phyloP scores from a whole-genome alignment of 2,329 filamentous ascomycete genomes.

The Claviceps sp. region DNA sequence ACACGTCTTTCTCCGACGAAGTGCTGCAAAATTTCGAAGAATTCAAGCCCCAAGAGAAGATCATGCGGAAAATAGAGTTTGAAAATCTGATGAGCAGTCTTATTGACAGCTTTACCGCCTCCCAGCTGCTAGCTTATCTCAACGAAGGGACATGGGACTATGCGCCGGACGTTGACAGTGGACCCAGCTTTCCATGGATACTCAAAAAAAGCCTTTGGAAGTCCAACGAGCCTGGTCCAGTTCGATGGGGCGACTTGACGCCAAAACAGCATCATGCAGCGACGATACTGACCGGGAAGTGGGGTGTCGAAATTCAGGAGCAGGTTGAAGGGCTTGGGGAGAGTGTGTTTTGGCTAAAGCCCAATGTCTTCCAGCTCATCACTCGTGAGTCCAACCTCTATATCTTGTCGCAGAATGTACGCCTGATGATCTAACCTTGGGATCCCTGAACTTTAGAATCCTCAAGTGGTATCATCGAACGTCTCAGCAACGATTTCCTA shows the following conservation, averaged over 20 bases:
- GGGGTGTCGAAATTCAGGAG: slow-evolving; percentile 36
- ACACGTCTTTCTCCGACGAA: slow-evolving; percentile 18
- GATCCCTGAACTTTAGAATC: slow-evolving; percentile 5
- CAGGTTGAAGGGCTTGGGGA: slow-evolving; percentile 28
- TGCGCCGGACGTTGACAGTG: neutral
- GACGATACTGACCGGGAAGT: slow-evolving; percentile 33
- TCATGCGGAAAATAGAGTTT: slow-evolving; percentile 27
- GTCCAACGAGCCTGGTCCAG: slow-evolving; percentile 15
- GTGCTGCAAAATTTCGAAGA: slow-evolving; percentile 33
- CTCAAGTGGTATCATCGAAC: slow-evolving; percentile 13
- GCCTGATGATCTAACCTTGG: neutral
- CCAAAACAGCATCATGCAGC: slow-evolving; percentile 29
- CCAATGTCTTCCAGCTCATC: slow-evolving; percentile 30
- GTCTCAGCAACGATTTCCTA: slow-evolving; percentile 18
- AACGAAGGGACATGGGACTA: slow-evolving; percentile 3
- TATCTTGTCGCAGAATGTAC: neutral
- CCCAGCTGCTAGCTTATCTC: slow-evolving; percentile 33
- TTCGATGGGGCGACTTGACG: slow-evolving; percentile 8
- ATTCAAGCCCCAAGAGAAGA: slow-evolving; percentile 29
- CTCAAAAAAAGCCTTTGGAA: slow-evolving; percentile 27
- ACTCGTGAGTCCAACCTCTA: slow-evolving; percentile 23
- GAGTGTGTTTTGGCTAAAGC: slow-evolving; percentile 24
- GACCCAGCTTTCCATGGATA: slow-evolving; percentile 28
- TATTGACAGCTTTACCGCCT: slow-evolving; percentile 30
- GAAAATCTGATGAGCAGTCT: slow-evolving; percentile 25